Conservation (phyloP, 805 yeast species). For the Candida orba region DNA sequence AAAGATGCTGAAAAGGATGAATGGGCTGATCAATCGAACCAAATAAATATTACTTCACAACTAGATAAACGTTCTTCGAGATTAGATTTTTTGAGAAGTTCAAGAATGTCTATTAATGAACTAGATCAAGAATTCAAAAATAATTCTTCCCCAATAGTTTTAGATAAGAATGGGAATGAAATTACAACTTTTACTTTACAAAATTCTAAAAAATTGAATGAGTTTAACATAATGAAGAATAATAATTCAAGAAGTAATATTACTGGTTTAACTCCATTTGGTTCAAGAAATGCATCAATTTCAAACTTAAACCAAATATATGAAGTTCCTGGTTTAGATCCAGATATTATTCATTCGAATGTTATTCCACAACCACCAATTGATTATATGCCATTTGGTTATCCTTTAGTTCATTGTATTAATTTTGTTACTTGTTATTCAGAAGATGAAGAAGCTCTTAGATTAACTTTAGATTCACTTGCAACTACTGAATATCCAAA, state of each 20-base stretch:
- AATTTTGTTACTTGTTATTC: conserved; percentile 90
- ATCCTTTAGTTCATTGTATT: conserved; percentile 67
- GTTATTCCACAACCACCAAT: conserved; percentile 89
- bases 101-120: conserved; percentile 26
- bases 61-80: conserved; percentile 31
- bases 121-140: conserved; percentile 10
- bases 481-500: conserved; percentile 96
- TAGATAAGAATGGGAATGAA: conserved; percentile 20
- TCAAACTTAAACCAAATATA: conserved; percentile 18
- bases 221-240: conserved; percentile 4
- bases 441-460: conserved; percentile 79
- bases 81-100: conserved; percentile 30
- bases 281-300: conserved; percentile 20
- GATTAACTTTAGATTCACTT: conserved; percentile 85
- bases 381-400: conserved; percentile 79
- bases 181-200: conserved; percentile 62
- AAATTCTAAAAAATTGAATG: conserved; percentile 29
- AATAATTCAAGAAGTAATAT: conserved; percentile 7
- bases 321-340: conserved; percentile 41
- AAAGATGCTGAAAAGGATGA: conserved; percentile 67
- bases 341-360: conserved; percentile 62
- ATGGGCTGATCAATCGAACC: conserved; percentile 64
- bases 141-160: conserved; percentile 2
- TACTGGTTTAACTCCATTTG: conserved; percentile 16
- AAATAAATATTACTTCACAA: conserved; percentile 39